These are phyloP conservation scores for Phtheirospermum japonicum DNA, from an alignment of 257 asterid genomes.

Conservation along the genomic window DNA sequence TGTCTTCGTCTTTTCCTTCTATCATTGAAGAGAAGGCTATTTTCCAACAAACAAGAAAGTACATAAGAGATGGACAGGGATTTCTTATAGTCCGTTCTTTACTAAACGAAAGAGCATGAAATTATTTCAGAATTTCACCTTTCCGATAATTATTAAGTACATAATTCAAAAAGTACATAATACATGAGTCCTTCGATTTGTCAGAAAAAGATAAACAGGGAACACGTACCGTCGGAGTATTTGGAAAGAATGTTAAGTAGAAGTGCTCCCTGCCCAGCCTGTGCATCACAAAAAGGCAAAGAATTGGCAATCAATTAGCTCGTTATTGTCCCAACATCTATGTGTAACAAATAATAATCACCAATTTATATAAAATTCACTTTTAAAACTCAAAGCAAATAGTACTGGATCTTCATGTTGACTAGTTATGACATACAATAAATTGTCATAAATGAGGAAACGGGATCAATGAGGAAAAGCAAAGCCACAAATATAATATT, in stretches of 20 bases:
- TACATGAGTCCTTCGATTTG: conserved; percentile 16
- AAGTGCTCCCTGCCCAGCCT: conserved; percentile 95
- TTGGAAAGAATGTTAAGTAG: conserved; percentile 84
- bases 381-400: conserved; percentile 4
- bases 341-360: neutral
- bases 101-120: conserved; percentile 10
- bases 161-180: neutral
- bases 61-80: conserved; percentile 11
- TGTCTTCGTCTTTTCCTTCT: conserved; percentile 89
- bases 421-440: conserved; percentile 15
- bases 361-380: neutral
- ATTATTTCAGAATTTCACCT: neutral
- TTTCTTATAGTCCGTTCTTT: neutral
- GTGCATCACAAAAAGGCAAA: conserved; percentile 28
- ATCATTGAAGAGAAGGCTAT: conserved; percentile 91
- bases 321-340: conserved; percentile 9
- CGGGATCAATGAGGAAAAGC: conserved; percentile 10
- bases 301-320: conserved; percentile 2
- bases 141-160: too few species aligned
- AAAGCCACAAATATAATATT: conserved; percentile 13
- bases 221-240: conserved; percentile 73
- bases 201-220: conserved; percentile 7
- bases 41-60: conserved; percentile 26
- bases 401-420: conserved; percentile 10
- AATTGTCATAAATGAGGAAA: conserved; percentile 4